Evolutionary conservation across 1,284 basidiomycete species (phyloP).

Genomic region (Pseudozyma sp.): DNA sequence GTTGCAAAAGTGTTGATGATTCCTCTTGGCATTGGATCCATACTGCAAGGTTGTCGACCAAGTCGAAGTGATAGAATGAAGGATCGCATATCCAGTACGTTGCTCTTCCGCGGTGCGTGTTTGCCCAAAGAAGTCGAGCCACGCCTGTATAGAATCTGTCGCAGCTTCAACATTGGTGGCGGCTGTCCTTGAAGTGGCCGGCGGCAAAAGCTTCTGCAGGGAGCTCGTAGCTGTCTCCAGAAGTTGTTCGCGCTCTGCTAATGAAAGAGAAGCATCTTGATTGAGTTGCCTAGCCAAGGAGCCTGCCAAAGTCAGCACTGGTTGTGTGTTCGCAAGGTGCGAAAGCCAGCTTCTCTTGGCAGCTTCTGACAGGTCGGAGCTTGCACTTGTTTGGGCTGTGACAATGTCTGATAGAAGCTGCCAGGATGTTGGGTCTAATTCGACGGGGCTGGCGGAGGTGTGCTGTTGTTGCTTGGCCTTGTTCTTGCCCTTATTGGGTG

Average conservation of each 20-base stretch:
- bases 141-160: conserved; percentile 46
- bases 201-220: conserved; percentile 30
- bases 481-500: conserved; percentile 30
- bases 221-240: conserved; percentile 9
- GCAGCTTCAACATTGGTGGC: conserved; percentile 55
- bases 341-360: conserved; percentile 45
- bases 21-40: conserved; percentile 55
- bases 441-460: not conserved
- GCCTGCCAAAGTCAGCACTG: conserved; percentile 31
- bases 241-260: not conserved
- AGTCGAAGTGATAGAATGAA: conserved; percentile 22
- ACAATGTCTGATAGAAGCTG: conserved; percentile 34
- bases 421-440: conserved; percentile 45
- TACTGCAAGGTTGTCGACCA: conserved; percentile 49
- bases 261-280: conserved; percentile 1
- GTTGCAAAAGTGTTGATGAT: conserved; percentile 45
- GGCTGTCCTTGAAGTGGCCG: conserved; percentile 44
- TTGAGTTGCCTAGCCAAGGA: conserved; percentile 22
- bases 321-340: conserved; percentile 39
- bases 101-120: conserved; percentile 8
- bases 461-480: conserved; percentile 31
- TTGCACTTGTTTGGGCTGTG: conserved; percentile 13
- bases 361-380: conserved; percentile 27
- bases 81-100: conserved; percentile 7
- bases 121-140: conserved; percentile 35